A percentile compares a stretch with the other conserved stretches of the same genome.
phyloP scores from a whole-genome alignment of 331 rosid genomes.

The Cucumis variabilis region DNA sequence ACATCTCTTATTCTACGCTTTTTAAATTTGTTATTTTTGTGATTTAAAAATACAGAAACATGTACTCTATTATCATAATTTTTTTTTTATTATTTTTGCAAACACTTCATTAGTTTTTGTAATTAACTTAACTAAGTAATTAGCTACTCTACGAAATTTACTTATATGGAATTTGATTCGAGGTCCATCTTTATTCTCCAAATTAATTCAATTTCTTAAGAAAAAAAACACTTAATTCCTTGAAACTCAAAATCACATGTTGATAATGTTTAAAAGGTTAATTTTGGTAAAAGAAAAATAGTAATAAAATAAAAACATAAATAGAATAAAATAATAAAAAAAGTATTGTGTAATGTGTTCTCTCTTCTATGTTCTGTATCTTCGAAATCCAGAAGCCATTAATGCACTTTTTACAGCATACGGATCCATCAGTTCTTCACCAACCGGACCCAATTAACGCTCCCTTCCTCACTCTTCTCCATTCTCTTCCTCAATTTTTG shows the following conservation, averaged over 20 bases:
- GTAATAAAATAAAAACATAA: background rate
- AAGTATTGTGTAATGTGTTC: background rate
- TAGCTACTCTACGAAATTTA: too few species aligned
- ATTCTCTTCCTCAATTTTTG: background rate
- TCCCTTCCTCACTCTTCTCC: background rate
- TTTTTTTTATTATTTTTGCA: too few species aligned
- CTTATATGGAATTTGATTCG: too few species aligned
- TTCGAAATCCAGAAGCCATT: constrained; percentile 27
- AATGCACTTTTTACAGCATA: constrained; percentile 26
- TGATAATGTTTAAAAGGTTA: background rate
- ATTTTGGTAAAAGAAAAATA: background rate
- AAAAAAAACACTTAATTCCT: background rate
- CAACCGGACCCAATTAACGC: constrained; percentile 25
- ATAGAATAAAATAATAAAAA: background rate
- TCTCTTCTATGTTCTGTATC: background rate
- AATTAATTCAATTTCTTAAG: background rate
- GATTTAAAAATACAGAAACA: too few species aligned
- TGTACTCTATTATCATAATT: too few species aligned
- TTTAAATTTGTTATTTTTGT: too few species aligned
- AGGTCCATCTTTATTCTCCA: background rate
- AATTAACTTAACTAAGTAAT: too few species aligned
- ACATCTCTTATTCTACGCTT: too few species aligned
- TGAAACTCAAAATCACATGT: background rate
- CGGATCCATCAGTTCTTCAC: constrained; percentile 25
- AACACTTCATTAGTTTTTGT: too few species aligned